A percentile compares a stretch with the other conserved stretches of the same genome.
These are phyloP conservation scores for Phialophora macrospora DNA, from an alignment of 2,329 filamentous ascomycete genomes.

Conservation along the genomic window DNA sequence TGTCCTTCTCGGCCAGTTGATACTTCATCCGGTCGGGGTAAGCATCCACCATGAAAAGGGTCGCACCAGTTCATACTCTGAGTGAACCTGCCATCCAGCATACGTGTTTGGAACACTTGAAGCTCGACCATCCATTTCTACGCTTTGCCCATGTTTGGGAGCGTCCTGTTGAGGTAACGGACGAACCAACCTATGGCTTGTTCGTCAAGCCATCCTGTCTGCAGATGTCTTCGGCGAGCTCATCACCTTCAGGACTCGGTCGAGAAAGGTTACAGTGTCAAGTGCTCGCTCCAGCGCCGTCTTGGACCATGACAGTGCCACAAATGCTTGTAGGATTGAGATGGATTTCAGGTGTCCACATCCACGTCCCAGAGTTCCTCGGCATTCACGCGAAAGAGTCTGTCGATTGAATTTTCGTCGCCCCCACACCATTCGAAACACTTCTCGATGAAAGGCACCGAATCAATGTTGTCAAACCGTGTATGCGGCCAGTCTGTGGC, in stretches of 20 bases:
- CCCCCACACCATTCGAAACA: slow-evolving; percentile 58
- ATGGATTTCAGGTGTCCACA: neutral
- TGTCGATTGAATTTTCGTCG: slow-evolving; percentile 40
- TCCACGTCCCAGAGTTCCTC: slow-evolving; percentile 55
- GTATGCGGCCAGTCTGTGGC: slow-evolving; percentile 70
- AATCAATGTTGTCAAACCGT: slow-evolving; percentile 62
- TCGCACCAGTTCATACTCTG: neutral
- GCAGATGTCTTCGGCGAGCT: neutral
- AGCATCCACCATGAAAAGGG: neutral
- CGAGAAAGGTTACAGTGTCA: neutral
- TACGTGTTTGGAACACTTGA: neutral
- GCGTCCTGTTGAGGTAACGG: neutral
- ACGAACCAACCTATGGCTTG: neutral
- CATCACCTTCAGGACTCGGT: neutral
- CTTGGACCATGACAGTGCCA: no score
- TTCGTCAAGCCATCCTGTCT: neutral
- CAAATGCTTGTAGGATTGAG: neutral
- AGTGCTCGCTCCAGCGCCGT: neutral
- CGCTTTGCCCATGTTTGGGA: neutral
- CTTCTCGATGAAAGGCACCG: slow-evolving; percentile 59
- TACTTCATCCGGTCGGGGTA: neutral
- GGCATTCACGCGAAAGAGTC: slow-evolving; percentile 62
- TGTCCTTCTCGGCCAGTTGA: neutral
- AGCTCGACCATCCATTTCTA: neutral
- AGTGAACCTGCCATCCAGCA: neutral